phyloP scores from a whole-genome alignment of 495 filamentous ascomycete genomes.

The Jackrogersella minutella region DNA sequence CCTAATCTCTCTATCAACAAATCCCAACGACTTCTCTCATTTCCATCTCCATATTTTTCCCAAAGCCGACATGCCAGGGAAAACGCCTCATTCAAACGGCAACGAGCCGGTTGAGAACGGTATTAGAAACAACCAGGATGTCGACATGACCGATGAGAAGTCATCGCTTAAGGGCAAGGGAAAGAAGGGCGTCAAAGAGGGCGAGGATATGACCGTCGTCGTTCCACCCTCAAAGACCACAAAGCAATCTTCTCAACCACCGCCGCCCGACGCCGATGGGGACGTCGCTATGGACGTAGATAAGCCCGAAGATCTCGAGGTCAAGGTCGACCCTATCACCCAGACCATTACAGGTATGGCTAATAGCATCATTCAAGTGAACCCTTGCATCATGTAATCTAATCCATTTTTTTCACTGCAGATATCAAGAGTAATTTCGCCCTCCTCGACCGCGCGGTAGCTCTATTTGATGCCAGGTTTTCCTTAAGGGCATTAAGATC shows the following conservation, averaged over 20 bases:
- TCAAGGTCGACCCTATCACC: conserved; percentile 72
- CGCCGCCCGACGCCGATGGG: conserved; percentile 69
- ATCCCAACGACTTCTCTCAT: background rate
- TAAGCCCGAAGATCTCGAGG: conserved; percentile 62
- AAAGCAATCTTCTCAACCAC: conserved; percentile 67
- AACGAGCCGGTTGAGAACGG: conserved; percentile 78
- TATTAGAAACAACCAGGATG: conserved; percentile 77
- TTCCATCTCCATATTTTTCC: conserved; percentile 16
- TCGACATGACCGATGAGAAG: conserved; percentile 81
- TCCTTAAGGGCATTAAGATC: conserved; percentile 91
- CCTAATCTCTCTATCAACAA: conserved; percentile 5
- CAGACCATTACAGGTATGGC: conserved; percentile 61
- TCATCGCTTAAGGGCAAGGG: conserved; percentile 65
- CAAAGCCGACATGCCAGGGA: conserved; percentile 61
- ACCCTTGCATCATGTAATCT: conserved; percentile 14
- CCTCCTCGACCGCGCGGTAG: conserved; percentile 88
- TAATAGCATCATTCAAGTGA: background rate
- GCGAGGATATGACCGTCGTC: conserved; percentile 85
- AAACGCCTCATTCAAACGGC: conserved; percentile 75
- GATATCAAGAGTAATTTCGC: conserved; percentile 95
- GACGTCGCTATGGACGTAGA: conserved; percentile 80
- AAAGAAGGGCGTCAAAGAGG: conserved; percentile 67
- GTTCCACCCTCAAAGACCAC: conserved; percentile 79
- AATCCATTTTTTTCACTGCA: conserved; percentile 44
- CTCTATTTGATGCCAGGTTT: conserved; percentile 94